Evolutionary conservation across 2,329 filamentous ascomycete genomes (phyloP), one percentile per base, ranked within the genome.

Genomic region (Tolypocladium pustulatum): DNA sequence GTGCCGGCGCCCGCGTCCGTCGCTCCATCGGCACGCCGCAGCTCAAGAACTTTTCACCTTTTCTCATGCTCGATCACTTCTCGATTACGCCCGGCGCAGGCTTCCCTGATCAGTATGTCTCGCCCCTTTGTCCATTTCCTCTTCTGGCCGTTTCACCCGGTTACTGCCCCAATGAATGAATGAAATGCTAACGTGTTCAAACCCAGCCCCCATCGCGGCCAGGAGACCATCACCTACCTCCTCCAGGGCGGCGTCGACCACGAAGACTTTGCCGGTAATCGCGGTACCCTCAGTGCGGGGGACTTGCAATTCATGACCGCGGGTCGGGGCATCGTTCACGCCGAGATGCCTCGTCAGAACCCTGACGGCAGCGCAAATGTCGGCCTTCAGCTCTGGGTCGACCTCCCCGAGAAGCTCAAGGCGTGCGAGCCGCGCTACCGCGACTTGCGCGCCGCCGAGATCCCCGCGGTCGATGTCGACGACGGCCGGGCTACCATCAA

Each of bases 231-330:
- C 70, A 96, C 91, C 1, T 97, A 97, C 71, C 80, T 97, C 36
- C 80, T 97, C n/a, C 76, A 82, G 17, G 93, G 93, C 63, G 90
- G 83, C 4, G 85, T 96, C 60, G 91, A 96, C 75, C 91, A 96
- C 69, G 91, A 96, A 75, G 91, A 96, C 72, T 96, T 96, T 65
- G 87, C 90, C 2, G 91, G 91, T 15, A 87, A 94, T 76, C 81
- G 81, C 55, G 94, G 93, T 59, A 94, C 89, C 4, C 90, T 97
- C 65, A 81, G 87, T 61, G 75, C 88, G 0, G 93, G 93, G n/a
- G 93, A 97, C 70, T 76, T 97, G 54, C 93, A 97, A 71, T 97
- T 97, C 80, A 97, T 97, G 94, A 97, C 93, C 0, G 93, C 93
- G 1, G 93, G 93, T 4, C 79, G 82, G 25, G 93, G 93, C 49